Conservation (phyloP, 1,284 basidiomycete species). For the Cutaneotrichosporon sp. region DNA sequence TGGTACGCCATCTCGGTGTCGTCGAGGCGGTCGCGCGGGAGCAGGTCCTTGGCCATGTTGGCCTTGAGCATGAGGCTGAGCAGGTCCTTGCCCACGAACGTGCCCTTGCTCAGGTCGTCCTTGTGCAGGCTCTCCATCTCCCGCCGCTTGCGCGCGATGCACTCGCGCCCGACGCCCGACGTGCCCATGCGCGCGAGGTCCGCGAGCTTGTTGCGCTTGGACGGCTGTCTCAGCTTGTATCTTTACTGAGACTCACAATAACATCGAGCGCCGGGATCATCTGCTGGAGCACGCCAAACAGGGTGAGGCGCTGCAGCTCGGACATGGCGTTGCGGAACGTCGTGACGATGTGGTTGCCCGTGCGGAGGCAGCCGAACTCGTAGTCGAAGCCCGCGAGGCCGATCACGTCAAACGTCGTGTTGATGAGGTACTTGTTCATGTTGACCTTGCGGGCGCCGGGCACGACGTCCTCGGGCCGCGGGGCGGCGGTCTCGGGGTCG, state of each 20-base stretch:
- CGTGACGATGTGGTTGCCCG: slow-evolving; percentile 55
- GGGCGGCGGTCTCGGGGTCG: slow-evolving; percentile 13
- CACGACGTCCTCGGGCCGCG: slow-evolving; percentile 20
- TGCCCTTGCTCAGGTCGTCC: slow-evolving; percentile 46
- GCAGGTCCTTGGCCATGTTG: slow-evolving; percentile 61
- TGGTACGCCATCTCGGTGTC: slow-evolving; percentile 71
- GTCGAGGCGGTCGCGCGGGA: slow-evolving; percentile 61
- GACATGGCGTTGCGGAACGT: slow-evolving; percentile 13
- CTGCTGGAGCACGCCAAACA: slow-evolving; percentile 61
- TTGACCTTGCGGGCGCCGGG: slow-evolving; percentile 23
- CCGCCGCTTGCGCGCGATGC: not conserved
- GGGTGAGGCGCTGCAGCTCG: slow-evolving; percentile 5
- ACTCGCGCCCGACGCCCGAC: slow-evolving; percentile 4
- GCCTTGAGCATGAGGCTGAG: slow-evolving; percentile 59
- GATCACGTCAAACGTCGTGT: slow-evolving; percentile 69
- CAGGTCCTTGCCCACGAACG: slow-evolving; percentile 56
- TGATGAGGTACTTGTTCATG: slow-evolving; percentile 17
- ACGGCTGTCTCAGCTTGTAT: slow-evolving; percentile 28
- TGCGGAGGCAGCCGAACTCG: slow-evolving; percentile 51
- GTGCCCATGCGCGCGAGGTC: slow-evolving; percentile 7
- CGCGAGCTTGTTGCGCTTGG: slow-evolving; percentile 7
- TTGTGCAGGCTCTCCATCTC: slow-evolving; percentile 9
- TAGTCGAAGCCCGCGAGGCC: slow-evolving; percentile 68
- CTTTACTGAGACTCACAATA: slow-evolving; percentile 30
- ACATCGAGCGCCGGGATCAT: slow-evolving; percentile 48